A percentile compares a stretch with the other conserved stretches of the same genome.
Conservation (phyloP, 2,329 filamentous ascomycete species). For the Teratosphaeria zuluensis region DNA sequence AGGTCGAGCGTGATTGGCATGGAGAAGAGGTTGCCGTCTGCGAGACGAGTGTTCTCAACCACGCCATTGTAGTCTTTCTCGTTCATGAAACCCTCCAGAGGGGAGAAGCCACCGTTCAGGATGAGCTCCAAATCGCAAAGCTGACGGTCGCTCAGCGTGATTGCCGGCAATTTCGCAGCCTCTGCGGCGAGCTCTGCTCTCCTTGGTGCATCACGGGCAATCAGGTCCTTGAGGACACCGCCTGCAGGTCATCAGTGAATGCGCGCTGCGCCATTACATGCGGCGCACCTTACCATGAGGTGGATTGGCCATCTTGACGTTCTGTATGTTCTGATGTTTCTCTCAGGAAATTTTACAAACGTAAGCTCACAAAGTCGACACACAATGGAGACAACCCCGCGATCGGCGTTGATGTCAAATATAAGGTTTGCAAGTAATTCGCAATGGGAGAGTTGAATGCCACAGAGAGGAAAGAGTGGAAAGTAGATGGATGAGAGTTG, state of each 20-base stretch:
- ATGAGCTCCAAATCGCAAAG: slow-evolving; percentile 96
- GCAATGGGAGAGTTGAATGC: not conserved
- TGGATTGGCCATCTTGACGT: slow-evolving; percentile 38
- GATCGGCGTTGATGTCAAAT: not conserved
- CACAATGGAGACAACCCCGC: not conserved
- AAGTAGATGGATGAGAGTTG: not conserved
- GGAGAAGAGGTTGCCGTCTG: slow-evolving; percentile 81
- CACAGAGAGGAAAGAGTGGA: not conserved
- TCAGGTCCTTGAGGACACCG: slow-evolving; percentile 94
- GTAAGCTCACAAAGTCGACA: not conserved
- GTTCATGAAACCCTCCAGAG: slow-evolving; percentile 95
- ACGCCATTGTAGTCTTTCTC: slow-evolving; percentile 95
- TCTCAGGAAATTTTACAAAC: not conserved
- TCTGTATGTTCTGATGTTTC: not conserved
- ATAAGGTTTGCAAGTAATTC: not conserved
- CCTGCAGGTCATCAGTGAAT: slow-evolving; percentile 38
- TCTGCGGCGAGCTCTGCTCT: slow-evolving; percentile 71
- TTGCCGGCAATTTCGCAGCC: slow-evolving; percentile 74
- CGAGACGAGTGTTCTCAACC: slow-evolving; percentile 76
- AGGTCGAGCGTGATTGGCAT: slow-evolving; percentile 96
- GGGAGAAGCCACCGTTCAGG: slow-evolving; percentile 94
- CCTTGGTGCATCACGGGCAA: slow-evolving; percentile 81
- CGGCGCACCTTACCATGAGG: slow-evolving; percentile 35
- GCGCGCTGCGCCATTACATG: not conserved
- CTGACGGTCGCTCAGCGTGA: slow-evolving; percentile 83